Base-by-base conservation (phyloP, 2,329 filamentous ascomycete genomes). In the Pseudofabraea citricarpa region DNA sequence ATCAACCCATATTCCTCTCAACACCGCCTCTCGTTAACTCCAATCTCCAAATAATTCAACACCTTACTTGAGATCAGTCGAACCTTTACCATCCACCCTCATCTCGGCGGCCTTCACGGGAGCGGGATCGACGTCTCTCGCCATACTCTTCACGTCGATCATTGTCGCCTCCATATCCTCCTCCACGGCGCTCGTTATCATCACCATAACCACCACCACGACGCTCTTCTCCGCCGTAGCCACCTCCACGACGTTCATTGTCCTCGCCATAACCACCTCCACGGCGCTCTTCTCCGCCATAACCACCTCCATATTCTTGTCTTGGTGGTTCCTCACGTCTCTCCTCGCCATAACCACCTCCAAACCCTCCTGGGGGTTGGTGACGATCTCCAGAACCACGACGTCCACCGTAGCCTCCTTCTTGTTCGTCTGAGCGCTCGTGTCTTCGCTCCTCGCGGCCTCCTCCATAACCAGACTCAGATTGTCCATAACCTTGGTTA, bases 271-370 rank as follows among this genome's bases (percentile, higher is more conserved):
- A 44, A 32, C 55, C 47, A 23, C 53, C 41, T 20, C 53, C 53
- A 27, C 48, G 51, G 33, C 33, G 12, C n/a, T 16, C 29, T 32
- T 54, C 49, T 32, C 19, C 38, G 9, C 52, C 43, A 19, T 41
- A 40, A 33, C 46, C 37, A 15, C 43, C 44, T 9, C 40, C 38
- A 16, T 27, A 36, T 13, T 36, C 42, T 16, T 40, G 24, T 23
- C 56, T 43, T 47, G 62, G 56, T 26, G 62, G 54, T 18, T 59
- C 45, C 18, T 58, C 49, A 26, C 52, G 50, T 21, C 58, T 56
- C 47, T 46, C 48, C 37, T 50, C 43, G 33, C 33, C 49, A 38
- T 38, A 41, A 13, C 44, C 45, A 18, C 45, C 37, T 6, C 43
- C 43, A 21, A 40, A 38, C n/a, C 55, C 46, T 36, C 49, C 41